Evolutionary conservation across 83 land plant genomes (phyloP), one percentile per base, ranked within the genome.

Genomic region (Isoetes engelmannii): DNA sequence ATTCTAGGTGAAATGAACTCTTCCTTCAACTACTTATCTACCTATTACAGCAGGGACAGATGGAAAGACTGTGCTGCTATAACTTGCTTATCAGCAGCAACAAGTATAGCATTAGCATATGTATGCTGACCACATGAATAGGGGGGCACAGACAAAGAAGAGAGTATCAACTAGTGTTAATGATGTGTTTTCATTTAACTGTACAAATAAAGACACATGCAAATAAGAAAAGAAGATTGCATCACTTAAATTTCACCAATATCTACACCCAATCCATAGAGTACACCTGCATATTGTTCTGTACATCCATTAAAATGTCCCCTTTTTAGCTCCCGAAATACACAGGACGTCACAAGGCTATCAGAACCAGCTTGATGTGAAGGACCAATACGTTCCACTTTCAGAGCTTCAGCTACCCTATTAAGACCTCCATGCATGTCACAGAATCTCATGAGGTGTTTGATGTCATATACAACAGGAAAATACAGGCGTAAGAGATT

Each of bases 381-480:
- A 20, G 55, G 21, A 44, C 70, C 70, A 68, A 68, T 51, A 17
- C 70, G 50, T 53, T 51, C 44, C 44, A 68, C 70, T 47, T 68
- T 59, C 3, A 48, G 65, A 43, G 55, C 50, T 44, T 68, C 70
- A 54, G 70, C 70, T 3, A 68, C 60, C 70, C 56, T 70, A 37
- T 70, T 61, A 45, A 68, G 37, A 17, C 70, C 70, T n/a, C 70
- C 70, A 19, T 68, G 70, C 7, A 68, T 68, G 15, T 68, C 49
- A 41, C 61, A 48, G 10, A 68, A 68, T 45, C 43, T 70, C 72
- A 70, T 70, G 63, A 79, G 67, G 44, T 79, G 82, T 66, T 79
- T 79, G 75, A 75, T 76, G 21, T 79, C 82, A 71, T 79, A 79
- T 4, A 79, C 53, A 7, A 54, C 56, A 5, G 82, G 82, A 62